Evolutionary conservation across 208 protist genomes (phyloP).

Genomic region (Acanthamoeba polyphaga): DNA sequence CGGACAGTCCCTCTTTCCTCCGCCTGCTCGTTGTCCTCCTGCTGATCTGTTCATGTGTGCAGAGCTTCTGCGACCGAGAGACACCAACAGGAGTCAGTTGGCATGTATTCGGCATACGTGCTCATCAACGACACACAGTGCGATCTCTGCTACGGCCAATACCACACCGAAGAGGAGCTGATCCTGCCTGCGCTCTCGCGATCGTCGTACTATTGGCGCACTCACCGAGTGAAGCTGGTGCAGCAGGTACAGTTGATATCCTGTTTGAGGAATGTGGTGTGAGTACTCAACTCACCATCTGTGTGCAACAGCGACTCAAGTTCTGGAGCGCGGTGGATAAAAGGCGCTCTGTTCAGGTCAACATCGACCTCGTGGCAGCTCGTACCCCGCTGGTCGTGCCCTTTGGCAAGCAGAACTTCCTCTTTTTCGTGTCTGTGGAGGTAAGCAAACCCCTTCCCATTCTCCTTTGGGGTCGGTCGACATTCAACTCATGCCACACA

Average conservation of each 20-base stretch:
- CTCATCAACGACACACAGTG: slow-evolving; percentile 48
- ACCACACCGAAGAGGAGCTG: slow-evolving; percentile 26
- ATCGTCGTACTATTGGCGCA: slow-evolving; percentile 27
- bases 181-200: background rate
- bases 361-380: slow-evolving; percentile 23
- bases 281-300: background rate
- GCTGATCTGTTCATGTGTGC: background rate
- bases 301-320: background rate
- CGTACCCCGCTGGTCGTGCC: background rate
- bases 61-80: background rate
- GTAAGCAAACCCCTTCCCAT: too few relatives aligned
- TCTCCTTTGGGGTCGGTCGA: too few relatives aligned
- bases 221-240: background rate
- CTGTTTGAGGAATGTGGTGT: background rate
- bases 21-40: background rate
- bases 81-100: background rate
- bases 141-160: slow-evolving; percentile 28
- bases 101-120: slow-evolving; percentile 23
- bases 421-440: background rate
- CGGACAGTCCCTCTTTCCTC: background rate
- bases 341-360: background rate
- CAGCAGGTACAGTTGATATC: background rate
- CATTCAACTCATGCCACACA: too few relatives aligned
- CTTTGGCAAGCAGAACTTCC: background rate
- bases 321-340: slow-evolving; percentile 5